phyloP scores from a whole-genome alignment of 169 alveolate species.

The Perkinsus chesapeaki region DNA sequence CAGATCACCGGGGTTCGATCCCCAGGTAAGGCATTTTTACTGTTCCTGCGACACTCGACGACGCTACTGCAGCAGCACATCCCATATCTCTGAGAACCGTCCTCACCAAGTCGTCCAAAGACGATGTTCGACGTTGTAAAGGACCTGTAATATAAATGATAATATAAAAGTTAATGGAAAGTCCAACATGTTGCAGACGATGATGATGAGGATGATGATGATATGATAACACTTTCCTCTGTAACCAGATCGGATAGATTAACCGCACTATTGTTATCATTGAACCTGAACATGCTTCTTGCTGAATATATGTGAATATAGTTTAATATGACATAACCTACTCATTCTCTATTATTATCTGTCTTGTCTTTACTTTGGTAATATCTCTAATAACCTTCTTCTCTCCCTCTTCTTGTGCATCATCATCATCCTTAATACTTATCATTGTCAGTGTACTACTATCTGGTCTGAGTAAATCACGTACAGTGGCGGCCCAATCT shows the following conservation, averaged over 20 bases:
- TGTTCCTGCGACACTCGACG: not conserved
- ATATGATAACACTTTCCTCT: not conserved
- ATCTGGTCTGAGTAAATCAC: not conserved
- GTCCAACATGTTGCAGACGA: not conserved
- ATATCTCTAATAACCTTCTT: too few species aligned
- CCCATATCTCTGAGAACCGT: not conserved
- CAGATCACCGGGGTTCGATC: too few species aligned
- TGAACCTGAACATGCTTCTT: too few species aligned
- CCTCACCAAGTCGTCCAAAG: not conserved
- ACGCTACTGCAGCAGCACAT: not conserved
- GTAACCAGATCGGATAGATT: not conserved
- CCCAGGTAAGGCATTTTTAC: not conserved
- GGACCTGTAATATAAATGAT: not conserved
- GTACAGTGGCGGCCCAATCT: not conserved
- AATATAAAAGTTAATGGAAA: not conserved
- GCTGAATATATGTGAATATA: too few species aligned
- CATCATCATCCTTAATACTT: too few species aligned
- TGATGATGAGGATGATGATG: not conserved
- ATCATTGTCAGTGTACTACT: too few species aligned
- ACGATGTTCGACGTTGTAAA: not conserved
- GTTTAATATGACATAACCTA: not conserved
- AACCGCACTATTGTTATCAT: not conserved
- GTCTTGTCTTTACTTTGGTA: not conserved
- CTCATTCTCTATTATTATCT: not conserved
- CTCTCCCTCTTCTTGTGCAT: too few species aligned